Evolutionary conservation across 306 rosid genomes (phyloP).

Genomic region (Pachyrhizus erosus): DNA sequence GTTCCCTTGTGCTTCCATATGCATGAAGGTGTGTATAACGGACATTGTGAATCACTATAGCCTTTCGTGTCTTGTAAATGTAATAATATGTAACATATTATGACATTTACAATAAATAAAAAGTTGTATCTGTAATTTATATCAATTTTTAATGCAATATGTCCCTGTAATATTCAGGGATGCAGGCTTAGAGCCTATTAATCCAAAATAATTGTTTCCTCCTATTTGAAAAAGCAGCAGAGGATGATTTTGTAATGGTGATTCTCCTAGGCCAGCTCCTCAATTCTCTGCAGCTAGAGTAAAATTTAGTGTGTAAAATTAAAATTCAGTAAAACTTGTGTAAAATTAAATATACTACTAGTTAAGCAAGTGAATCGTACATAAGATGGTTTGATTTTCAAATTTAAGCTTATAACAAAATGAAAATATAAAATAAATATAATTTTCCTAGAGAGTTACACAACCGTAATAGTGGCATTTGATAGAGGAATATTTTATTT

Average conservation of each 20-base stretch:
- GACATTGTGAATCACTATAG: conserved; percentile 47
- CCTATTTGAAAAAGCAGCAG: not conserved
- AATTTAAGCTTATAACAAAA: not conserved
- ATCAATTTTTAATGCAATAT: conserved; percentile 11
- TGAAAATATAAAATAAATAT: not conserved
- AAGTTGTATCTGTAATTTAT: conserved; percentile 47
- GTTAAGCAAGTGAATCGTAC: not conserved
- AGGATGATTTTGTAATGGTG: not conserved
- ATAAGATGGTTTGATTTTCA: not conserved
- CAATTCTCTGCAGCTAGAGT: not conserved
- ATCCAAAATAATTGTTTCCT: not conserved
- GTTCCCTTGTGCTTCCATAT: conserved; percentile 1
- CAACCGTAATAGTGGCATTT: not conserved
- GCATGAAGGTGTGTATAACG: conserved; percentile 29
- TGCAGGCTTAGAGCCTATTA: too few relatives aligned
- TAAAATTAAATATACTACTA: not conserved
- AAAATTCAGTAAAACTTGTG: not conserved
- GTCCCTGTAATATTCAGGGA: not conserved
- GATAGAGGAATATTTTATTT: too few relatives aligned
- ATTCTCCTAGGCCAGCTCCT: not conserved
- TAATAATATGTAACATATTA: not conserved
- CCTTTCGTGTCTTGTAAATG: conserved; percentile 40
- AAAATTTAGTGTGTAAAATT: not conserved
- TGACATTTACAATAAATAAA: too few relatives aligned
- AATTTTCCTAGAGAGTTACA: not conserved